phyloP scores from a whole-genome alignment of 331 rosid genomes.

The Malus hybrid region DNA sequence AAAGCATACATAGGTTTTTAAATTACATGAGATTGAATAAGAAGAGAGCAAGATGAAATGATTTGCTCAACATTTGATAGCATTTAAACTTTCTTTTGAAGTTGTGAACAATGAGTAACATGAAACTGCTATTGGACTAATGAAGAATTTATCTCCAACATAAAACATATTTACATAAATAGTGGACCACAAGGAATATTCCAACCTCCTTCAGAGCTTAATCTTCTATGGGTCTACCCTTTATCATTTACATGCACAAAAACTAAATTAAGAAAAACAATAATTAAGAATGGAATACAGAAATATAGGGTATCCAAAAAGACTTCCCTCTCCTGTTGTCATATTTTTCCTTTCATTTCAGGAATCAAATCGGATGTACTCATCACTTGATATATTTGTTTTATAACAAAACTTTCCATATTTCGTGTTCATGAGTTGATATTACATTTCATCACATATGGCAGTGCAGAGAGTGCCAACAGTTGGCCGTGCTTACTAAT shows the following conservation, averaged over 20 bases:
- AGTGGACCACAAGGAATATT: background rate
- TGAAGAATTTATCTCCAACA: background rate
- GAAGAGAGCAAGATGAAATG: constrained; percentile 2
- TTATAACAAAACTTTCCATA: background rate
- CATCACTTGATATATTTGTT: background rate
- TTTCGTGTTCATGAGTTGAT: background rate
- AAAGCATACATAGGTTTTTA: constrained; percentile 2
- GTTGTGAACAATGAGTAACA: background rate
- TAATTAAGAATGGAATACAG: background rate
- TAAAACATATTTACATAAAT: background rate
- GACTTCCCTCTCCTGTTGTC: background rate
- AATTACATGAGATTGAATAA: background rate
- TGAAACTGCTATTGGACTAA: background rate
- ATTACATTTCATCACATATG: background rate
- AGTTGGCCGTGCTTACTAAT: background rate
- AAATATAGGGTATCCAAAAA: background rate
- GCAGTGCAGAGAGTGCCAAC: background rate
- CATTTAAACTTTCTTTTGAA: background rate
- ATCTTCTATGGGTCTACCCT: background rate
- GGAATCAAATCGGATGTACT: background rate
- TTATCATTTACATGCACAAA: background rate
- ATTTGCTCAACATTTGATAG: background rate
- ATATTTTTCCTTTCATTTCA: background rate
- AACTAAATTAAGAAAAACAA: background rate
- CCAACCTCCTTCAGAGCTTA: background rate